These are phyloP conservation scores for Trametes coccinea DNA, from an alignment of 768 basidiomycete species.

Conservation along the genomic window DNA sequence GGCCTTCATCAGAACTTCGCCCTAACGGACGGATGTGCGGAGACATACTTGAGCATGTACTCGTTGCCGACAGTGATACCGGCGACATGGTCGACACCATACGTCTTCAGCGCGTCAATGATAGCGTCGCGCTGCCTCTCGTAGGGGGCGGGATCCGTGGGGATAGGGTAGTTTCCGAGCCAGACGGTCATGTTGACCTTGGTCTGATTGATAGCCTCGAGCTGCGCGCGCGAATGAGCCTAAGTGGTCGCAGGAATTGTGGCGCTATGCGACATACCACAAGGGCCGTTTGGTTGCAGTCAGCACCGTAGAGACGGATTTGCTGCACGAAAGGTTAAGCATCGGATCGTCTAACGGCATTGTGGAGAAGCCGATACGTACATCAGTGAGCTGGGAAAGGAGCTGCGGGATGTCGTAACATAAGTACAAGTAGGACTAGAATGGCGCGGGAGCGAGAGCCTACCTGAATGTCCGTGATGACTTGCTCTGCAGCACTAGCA, in stretches of 20 bases:
- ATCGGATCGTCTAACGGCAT: not conserved
- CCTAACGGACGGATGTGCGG: no score
- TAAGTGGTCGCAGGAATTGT: not conserved
- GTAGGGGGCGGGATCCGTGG: conserved; percentile 73
- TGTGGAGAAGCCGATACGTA: conserved; percentile 18
- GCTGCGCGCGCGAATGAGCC: conserved; percentile 33
- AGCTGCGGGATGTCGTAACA: conserved; percentile 44
- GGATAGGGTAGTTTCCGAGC: conserved; percentile 66
- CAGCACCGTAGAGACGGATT: conserved; percentile 83
- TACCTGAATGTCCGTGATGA: conserved; percentile 75
- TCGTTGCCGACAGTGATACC: conserved; percentile 95
- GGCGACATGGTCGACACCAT: conserved; percentile 70
- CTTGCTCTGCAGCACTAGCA: conserved; percentile 39
- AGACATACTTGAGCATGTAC: conserved; percentile 72
- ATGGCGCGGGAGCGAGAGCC: not conserved
- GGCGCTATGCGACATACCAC: conserved; percentile 47
- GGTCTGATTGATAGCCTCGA: conserved; percentile 89
- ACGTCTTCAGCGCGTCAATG: conserved; percentile 67
- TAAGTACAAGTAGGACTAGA: not conserved
- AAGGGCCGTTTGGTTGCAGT: conserved; percentile 80
- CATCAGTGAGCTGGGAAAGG: conserved; percentile 81
- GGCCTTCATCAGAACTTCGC: not conserved
- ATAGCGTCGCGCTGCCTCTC: conserved; percentile 69
- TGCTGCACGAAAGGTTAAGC: conserved; percentile 37
- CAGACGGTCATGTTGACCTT: conserved; percentile 85